phyloP scores from a whole-genome alignment of 768 basidiomycete species.

The Melanogaster broomeanus region DNA sequence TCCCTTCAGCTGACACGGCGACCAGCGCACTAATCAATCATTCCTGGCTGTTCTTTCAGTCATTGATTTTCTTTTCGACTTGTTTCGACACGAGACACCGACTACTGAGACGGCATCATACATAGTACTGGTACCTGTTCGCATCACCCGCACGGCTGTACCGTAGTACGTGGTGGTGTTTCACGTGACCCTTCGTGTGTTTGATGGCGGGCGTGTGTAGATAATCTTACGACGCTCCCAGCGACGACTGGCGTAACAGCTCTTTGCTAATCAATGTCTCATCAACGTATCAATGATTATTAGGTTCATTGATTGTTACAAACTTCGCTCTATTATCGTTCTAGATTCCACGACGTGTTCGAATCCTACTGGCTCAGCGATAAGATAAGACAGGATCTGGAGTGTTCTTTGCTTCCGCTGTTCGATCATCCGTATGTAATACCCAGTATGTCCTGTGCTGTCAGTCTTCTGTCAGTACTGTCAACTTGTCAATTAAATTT shows the following conservation, averaged over 20 bases:
- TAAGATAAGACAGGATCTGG: constrained; percentile 30
- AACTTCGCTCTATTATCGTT: constrained; percentile 16
- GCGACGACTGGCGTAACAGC: neutral
- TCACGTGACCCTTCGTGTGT: constrained; percentile 12
- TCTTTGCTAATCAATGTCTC: constrained; percentile 3
- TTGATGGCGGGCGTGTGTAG: too few species aligned
- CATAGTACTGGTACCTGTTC: neutral
- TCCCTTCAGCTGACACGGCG: neutral
- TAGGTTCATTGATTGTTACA: too few species aligned
- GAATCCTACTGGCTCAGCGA: constrained; percentile 19
- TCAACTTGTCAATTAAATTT: constrained; percentile 10
- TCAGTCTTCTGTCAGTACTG: too few species aligned
- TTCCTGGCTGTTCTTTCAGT: neutral
- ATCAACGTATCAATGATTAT: constrained; percentile 4
- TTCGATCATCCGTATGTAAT: too few species aligned
- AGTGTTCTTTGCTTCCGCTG: constrained; percentile 16
- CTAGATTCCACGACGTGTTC: constrained; percentile 22
- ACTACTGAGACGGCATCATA: constrained; percentile 10
- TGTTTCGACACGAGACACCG: neutral
- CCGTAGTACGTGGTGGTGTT: too few species aligned
- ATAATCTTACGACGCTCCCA: neutral
- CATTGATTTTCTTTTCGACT: constrained; percentile 4
- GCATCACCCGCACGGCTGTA: constrained; percentile 20
- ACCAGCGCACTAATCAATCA: neutral
- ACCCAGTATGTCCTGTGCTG: too few species aligned